Base-by-base conservation (phyloP, 208 protist species). In the Leishmania aethiopica region DNA sequence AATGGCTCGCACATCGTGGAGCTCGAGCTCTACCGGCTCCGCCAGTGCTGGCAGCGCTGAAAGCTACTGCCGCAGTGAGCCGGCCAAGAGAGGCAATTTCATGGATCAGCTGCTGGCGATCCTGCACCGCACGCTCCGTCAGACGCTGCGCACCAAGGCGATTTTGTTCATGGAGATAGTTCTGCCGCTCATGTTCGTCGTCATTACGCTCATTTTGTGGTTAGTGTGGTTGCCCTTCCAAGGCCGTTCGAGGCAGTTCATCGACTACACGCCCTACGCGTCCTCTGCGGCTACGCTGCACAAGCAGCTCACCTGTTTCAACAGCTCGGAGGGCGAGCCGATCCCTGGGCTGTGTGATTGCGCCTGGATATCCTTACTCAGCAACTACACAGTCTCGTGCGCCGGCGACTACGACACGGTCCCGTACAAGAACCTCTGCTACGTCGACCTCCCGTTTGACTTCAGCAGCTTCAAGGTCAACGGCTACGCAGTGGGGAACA, bases 181-280 rank as follows among this genome's bases (percentile, higher is more conserved):
- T n/a, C 75, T 93, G 60, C 90, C 92, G 17, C 45, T 95, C 32
- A 37, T 93, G 37, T 95, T 90, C 83, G 72, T 93, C 13, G 49
- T 91, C 1, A 83, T 83, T 55, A 82, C 89, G 5, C 80, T 92
- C 32, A 80, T 91, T 62, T 67, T 93, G 25, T 92, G 89, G 87
- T 42, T 53, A 3, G 76, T 90, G 53, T 89, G 82, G 82, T 45
- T 81, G 59, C 85, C 85, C 0, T 78, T 71, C 59, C 32, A 42
- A 4, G 81, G 85, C 67, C 11, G 28, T 22, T 8, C 49, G 2
- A 25, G 28, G 22, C 82, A 88, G 71, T 91, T 89, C 40, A 80
- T 92, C 40, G 59, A 69, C 35, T 86, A 90, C 79, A 53, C 0
- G 1, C 64, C 86, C 10, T 37, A 32, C 70, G 60, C 42, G 6